Base-by-base conservation (phyloP, 1,139 yeast genomes). In the Saccharomyces hybrid region DNA sequence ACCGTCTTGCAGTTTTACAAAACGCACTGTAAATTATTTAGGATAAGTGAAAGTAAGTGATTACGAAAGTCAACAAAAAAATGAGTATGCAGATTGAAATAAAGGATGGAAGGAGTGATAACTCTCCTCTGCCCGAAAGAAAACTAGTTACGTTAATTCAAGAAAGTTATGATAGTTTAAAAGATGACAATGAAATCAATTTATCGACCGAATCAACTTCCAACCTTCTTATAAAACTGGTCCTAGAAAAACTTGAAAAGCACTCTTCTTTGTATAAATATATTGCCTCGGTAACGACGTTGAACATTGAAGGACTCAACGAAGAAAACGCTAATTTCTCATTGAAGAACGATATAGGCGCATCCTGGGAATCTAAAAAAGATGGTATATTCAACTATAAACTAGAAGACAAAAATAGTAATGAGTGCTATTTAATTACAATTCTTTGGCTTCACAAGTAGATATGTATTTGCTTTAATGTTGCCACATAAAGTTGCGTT, bases 201-300 rank as follows among this genome's bases (percentile, higher is more conserved):
- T 46, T 38, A 23, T 49, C 57, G 3, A 48, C 57, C 5, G 34
- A 48, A 34, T 41, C 46, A 14, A 47, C 38, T 11, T 46, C 49
- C 6, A 56, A 59, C 20, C 49, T 46, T 13, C 53, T 60, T 27
- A 58, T 63, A 16, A 56, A 57, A 16, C 46, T 25, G 11, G 47
- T 65, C 7, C 57, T 74, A 11, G 56, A 55, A 5, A 56, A 60
- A 20, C 57, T 74, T 25, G 59, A 64, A n/a, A 56, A 56, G 20
- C 67, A 64, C 52, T 74, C 77, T 1, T 68, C 76, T 4, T 67
- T 64, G 48, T 74, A 67, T 56, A 73, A 74, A 54, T 74, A 71
- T 56, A 53, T 73, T 6, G 66, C 71, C 2, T 65, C 64, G 9
- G 55, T 68, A 2, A 68, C 66, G 23, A 46, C 60, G 13, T 46